A percentile compares a stretch with the other conserved stretches of the same genome.
Evolutionary conservation across 495 filamentous ascomycete genomes (phyloP).

Genomic region (Aspergillus nanangensis): DNA sequence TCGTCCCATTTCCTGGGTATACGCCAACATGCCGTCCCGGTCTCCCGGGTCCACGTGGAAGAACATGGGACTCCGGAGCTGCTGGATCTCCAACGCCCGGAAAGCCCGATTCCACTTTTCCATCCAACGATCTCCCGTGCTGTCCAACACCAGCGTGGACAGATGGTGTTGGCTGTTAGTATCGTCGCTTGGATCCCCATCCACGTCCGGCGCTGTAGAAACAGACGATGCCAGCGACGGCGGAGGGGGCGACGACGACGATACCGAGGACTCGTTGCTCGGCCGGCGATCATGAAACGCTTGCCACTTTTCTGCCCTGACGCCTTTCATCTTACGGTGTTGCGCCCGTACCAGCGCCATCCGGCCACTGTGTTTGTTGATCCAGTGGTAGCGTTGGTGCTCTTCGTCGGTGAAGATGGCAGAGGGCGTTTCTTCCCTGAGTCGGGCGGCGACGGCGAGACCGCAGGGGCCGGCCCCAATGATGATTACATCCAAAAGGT

Average conservation of each 20-base stretch:
- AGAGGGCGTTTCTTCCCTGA: conserved; percentile 57
- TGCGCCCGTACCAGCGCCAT: conserved; percentile 39
- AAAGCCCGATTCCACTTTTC: conserved; percentile 53
- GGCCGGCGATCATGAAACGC: conserved; percentile 12
- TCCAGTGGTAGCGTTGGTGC: conserved; percentile 62
- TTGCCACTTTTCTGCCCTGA: conserved; percentile 29
- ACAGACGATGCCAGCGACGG: conserved; percentile 26
- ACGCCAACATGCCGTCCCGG: conserved; percentile 58
- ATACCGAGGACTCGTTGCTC: conserved; percentile 20
- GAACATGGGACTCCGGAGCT: conserved; percentile 64
- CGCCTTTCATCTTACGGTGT: conserved; percentile 22
- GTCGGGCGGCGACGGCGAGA: conserved; percentile 54
- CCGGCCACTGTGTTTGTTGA: conserved; percentile 46
- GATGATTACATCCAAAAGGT: conserved; percentile 55
- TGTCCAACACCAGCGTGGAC: conserved; percentile 48
- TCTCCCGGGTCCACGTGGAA: conserved; percentile 63
- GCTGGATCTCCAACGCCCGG: conserved; percentile 49
- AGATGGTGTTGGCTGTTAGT: background rate
- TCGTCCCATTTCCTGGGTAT: conserved; percentile 46
- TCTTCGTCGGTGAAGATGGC: conserved; percentile 64
- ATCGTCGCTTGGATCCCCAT: background rate
- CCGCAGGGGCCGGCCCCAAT: conserved; percentile 62
- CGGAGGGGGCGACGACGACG: conserved; percentile 26
- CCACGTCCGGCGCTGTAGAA: conserved; percentile 11
- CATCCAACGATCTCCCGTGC: conserved; percentile 50